Evolutionary conservation across 2,329 filamentous ascomycete genomes (phyloP).

Genomic region (Rugonectria rugulosa): DNA sequence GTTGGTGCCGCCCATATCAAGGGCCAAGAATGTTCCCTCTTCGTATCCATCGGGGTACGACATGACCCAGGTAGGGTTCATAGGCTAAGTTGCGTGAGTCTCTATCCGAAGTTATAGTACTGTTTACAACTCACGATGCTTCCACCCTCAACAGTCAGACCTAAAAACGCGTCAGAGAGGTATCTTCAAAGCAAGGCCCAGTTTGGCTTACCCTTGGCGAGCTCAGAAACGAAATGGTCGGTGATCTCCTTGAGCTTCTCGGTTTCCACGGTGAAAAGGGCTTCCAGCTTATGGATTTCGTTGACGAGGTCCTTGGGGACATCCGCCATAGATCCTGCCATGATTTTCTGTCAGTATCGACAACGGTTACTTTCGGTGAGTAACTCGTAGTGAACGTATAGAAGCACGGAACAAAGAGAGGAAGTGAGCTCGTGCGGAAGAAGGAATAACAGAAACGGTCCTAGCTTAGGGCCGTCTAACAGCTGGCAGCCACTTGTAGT

Average conservation of each 20-base stretch:
- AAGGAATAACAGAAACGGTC: not conserved
- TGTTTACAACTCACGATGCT: constrained; percentile 77
- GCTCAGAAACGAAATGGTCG: constrained; percentile 86
- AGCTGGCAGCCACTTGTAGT: constrained; percentile 11
- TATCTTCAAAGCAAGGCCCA: not conserved
- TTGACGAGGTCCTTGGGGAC: constrained; percentile 82
- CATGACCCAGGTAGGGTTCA: constrained; percentile 99
- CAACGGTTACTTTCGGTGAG: not conserved
- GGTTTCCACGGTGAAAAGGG: constrained; percentile 79
- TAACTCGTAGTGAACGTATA: not conserved
- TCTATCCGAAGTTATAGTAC: not conserved
- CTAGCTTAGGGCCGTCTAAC: constrained; percentile 6
- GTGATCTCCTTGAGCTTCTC: constrained; percentile 89
- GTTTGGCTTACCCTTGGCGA: constrained; percentile 73
- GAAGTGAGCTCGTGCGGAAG: not conserved
- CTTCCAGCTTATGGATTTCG: constrained; percentile 85
- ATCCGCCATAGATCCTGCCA: constrained; percentile 85
- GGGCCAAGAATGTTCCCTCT: constrained; percentile 84
- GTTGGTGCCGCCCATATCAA: constrained; percentile 98
- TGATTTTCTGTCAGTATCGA: constrained; percentile 25
- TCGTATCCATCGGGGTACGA: constrained; percentile 86
- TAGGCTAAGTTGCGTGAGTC: constrained; percentile 68
- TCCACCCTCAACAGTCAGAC: constrained; percentile 84
- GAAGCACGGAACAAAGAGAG: not conserved
- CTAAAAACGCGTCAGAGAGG: constrained; percentile 50